These are phyloP conservation scores for Clavispora fructus DNA, from an alignment of 805 yeast species.

Conservation along the genomic window DNA sequence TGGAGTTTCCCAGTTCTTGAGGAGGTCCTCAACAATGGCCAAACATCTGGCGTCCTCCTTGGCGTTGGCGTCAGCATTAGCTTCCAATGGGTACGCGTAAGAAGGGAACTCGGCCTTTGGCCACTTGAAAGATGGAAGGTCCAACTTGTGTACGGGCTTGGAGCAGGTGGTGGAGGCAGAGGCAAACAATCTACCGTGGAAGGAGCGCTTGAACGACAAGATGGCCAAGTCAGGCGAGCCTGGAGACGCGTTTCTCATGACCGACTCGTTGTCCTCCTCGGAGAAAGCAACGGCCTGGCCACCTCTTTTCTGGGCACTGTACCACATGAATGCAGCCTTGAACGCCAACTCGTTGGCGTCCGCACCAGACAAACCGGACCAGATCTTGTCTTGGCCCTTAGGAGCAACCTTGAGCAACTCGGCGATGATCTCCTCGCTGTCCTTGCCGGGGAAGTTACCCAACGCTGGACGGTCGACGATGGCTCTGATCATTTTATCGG, in stretches of 20 bases:
- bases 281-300: conserved; percentile 49
- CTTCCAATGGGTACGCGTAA: conserved; percentile 78
- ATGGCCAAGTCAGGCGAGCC: conserved; percentile 87
- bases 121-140: conserved; percentile 92
- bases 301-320: conserved; percentile 66
- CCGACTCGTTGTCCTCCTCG: conserved; percentile 60
- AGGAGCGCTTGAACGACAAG: conserved; percentile 79
- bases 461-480: conserved; percentile 80
- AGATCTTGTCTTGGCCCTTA: conserved; percentile 65
- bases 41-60: conserved; percentile 81
- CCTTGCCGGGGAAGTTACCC: conserved; percentile 51
- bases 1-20: conserved; percentile 64
- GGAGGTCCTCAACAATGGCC: conserved; percentile 64
- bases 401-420: conserved; percentile 64
- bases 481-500: conserved; percentile 67
- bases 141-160: conserved; percentile 90
- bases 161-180: conserved; percentile 88
- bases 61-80: conserved; percentile 55
- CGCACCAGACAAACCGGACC: conserved; percentile 81
- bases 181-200: conserved; percentile 95
- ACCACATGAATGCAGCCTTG: conserved; percentile 84
- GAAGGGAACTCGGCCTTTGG: conserved; percentile 92
- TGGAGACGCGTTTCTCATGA: conserved; percentile 80
- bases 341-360: conserved; percentile 87
- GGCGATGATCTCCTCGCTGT: conserved; percentile 52